phyloP scores from a whole-genome alignment of 192 early-diverging fungal species.

The Backusella morwellensis region DNA sequence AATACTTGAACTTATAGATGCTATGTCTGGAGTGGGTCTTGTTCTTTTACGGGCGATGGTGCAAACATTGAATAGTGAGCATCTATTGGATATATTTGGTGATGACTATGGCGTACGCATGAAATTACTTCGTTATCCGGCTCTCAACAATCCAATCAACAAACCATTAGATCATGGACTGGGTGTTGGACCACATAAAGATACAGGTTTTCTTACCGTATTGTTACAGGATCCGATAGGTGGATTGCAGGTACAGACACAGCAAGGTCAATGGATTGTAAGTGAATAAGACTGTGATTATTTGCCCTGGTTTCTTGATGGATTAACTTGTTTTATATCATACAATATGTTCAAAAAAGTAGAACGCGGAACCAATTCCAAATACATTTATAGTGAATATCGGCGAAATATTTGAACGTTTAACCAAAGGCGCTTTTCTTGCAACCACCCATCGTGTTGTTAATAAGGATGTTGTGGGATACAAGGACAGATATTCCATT shows the following conservation, averaged over 20 bases:
- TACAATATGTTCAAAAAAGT: not conserved
- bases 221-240: constrained; percentile 57
- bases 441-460: constrained; percentile 61
- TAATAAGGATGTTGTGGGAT: constrained; percentile 39
- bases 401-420: constrained; percentile 58
- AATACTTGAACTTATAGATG: constrained; percentile 37
- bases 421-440: constrained; percentile 46
- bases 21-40: constrained; percentile 43
- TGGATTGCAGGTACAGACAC: constrained; percentile 63
- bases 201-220: constrained; percentile 53
- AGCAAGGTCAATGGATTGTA: constrained; percentile 57
- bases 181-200: constrained; percentile 62
- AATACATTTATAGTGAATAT: constrained; percentile 65
- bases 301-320: not conserved
- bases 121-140: constrained; percentile 44
- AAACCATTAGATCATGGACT: constrained; percentile 36
- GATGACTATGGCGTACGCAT: constrained; percentile 39
- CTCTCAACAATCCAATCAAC: constrained; percentile 33
- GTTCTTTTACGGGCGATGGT: constrained; percentile 44
- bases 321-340: not conserved
- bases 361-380: constrained; percentile 53
- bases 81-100: constrained; percentile 42
- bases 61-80: constrained; percentile 36
- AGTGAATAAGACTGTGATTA: not conserved
- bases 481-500: constrained; percentile 51